A percentile compares a stretch with the other conserved stretches of the same genome.
phyloP scores from a whole-genome alignment of 129 eudicot species.

The Sambucus nigra region DNA sequence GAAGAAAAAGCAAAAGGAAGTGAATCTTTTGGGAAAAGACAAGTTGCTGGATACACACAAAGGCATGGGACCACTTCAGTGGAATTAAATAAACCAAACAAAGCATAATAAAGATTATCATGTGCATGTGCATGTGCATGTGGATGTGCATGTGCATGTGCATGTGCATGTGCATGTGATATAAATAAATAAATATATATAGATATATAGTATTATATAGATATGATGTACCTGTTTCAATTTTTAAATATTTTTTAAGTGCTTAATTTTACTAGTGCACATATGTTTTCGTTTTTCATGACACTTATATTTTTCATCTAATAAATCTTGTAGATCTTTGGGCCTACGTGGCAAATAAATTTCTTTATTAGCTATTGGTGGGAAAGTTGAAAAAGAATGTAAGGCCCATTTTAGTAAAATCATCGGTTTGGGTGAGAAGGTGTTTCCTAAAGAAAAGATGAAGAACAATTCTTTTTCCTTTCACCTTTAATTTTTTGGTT shows the following conservation, averaged over 20 bases:
- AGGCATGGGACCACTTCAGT: constrained; percentile 4
- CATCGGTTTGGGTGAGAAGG: too few relatives aligned
- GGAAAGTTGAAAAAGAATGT: too few relatives aligned
- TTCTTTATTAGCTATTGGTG: not conserved
- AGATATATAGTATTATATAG: too few relatives aligned
- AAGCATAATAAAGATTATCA: not conserved
- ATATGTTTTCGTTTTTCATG: too few relatives aligned
- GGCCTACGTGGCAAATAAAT: not conserved
- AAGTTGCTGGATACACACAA: not conserved
- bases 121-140: not conserved
- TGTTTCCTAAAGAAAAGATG: too few relatives aligned
- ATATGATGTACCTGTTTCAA: too few relatives aligned
- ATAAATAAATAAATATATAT: too few relatives aligned
- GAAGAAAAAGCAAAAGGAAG: constrained; percentile 22
- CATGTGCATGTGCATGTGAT: not conserved
- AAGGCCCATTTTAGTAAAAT: too few relatives aligned
- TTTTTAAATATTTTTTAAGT: not conserved
- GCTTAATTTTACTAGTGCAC: not conserved
- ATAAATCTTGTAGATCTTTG: not conserved
- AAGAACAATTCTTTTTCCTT: too few relatives aligned
- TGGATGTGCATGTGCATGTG: not conserved
- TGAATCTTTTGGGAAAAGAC: constrained; percentile 3
- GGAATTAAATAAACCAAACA: not conserved
- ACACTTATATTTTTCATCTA: too few relatives aligned
- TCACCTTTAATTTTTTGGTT: too few relatives aligned